Base-by-base conservation (phyloP, 202 grass and related monocot genomes). In the Zoysia matrella region DNA sequence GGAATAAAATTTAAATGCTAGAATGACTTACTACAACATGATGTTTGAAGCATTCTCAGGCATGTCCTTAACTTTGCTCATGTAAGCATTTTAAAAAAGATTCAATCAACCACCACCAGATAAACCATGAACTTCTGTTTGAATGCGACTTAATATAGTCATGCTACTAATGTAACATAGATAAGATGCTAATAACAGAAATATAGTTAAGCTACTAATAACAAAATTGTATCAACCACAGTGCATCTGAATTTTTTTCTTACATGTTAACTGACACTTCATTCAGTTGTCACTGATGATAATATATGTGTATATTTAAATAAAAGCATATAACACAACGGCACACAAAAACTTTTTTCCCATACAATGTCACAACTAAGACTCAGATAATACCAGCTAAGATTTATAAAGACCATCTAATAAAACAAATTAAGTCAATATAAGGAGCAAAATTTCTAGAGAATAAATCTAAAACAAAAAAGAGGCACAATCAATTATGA, bases 371-470 rank as follows among this genome's bases (percentile, higher is more conserved):
- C n/a, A 76, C 46, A 77, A 7, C 14, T 77, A 4, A 45, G 47
- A 84, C 0, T 15, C 76, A 63, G 52, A 53, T 7, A 75, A 42
- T 57, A n/a, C 62, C 14, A 84, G 53, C 45, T 48, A 70, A 40
- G n/a, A 86, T 71, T 11, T 49, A 52, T 22, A 82, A 22, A 69
- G 47, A 56, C 55, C 10, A 44, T 14, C 48, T 54, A 78, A 67
- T 2, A 67, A 67, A 64, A 69, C n/a, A 45, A 69, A 72, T 47
- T 43, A 73, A 78, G 48, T 72, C 44, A 60, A 60, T 30, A 46
- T 1, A 36, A 36, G 5, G 52, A 77, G 11, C 36, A 63, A 56
- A 71, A 47, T 76, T 71, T 55, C 4, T 57, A 47, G 6, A 53
- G 64, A n/a, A 62, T 41, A 69, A 70, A 62, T 61, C 40, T 74